phyloP scores from a whole-genome alignment of 805 yeast genomes.

The Starmerella scarabaei region DNA sequence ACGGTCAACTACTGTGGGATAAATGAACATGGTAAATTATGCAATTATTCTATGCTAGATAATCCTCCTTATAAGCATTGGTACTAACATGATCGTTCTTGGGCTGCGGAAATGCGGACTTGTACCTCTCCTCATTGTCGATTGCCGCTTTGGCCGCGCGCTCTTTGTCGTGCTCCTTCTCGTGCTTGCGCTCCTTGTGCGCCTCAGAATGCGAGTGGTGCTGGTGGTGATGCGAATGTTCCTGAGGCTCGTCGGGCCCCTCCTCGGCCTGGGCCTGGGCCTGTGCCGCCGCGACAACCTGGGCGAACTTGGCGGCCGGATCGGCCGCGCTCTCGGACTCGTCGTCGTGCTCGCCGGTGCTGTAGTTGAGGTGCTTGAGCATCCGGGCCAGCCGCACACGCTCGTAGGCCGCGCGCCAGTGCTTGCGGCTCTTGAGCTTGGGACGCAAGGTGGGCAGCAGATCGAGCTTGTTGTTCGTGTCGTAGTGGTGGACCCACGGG shows the following conservation, averaged over 20 bases:
- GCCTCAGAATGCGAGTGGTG: neutral
- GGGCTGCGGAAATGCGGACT: too few species aligned
- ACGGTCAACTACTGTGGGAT: too few species aligned
- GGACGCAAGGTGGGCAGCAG: constrained; percentile 69
- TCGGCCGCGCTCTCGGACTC: neutral
- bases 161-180: too few species aligned
- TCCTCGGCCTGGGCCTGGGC: constrained; percentile 14
- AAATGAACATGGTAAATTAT: too few species aligned
- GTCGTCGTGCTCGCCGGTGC: neutral
- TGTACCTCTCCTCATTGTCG: too few species aligned
- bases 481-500: constrained; percentile 51
- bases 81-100: too few species aligned
- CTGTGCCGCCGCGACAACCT: constrained; percentile 17
- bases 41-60: too few species aligned
- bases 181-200: too few species aligned
- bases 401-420: constrained; percentile 76
- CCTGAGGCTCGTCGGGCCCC: constrained; percentile 15
- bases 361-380: constrained; percentile 43
- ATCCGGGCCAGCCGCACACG: constrained; percentile 70
- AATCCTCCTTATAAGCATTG: too few species aligned
- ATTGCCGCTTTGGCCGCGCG: too few species aligned
- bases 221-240: neutral
- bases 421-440: constrained; percentile 71
- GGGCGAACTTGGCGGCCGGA: constrained; percentile 13
- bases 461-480: constrained; percentile 42